phyloP scores from a whole-genome alignment of 139 green algal genomes.

The Coccomyxa sp. region DNA sequence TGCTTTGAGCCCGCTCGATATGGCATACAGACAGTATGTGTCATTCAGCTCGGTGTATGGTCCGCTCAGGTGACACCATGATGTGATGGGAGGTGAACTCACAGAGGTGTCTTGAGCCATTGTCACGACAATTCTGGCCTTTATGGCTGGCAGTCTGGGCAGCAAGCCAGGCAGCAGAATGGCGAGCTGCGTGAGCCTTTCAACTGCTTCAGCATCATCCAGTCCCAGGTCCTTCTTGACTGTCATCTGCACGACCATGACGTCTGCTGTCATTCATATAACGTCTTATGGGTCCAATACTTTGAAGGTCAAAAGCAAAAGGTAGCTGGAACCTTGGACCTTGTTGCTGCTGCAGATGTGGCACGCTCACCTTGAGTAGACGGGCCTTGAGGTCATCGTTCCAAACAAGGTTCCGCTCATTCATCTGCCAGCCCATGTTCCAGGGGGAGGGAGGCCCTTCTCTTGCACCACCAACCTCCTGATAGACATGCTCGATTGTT shows the following conservation, averaged over 20 bases:
- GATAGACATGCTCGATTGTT: neutral
- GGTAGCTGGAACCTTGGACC: too few species aligned
- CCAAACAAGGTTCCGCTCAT: conserved; percentile 64
- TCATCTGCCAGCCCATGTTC: conserved; percentile 57
- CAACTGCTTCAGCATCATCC: neutral
- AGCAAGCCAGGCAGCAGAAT: neutral
- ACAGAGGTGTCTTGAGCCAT: neutral
- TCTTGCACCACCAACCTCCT: neutral
- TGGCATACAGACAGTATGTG: too few species aligned
- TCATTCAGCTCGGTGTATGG: too few species aligned
- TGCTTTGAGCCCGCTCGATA: too few species aligned
- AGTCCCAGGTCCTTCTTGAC: neutral
- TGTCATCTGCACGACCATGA: too few species aligned
- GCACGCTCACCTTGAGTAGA: conserved; percentile 58
- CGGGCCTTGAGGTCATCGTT: conserved; percentile 62
- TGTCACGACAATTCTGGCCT: neutral
- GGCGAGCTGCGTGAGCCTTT: neutral
- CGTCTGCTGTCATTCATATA: too few species aligned
- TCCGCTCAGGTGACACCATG: too few species aligned
- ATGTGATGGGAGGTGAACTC: neutral
- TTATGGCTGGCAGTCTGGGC: neutral
- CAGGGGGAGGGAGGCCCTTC: conserved; percentile 18
- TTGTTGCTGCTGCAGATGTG: too few species aligned
- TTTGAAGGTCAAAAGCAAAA: too few species aligned
- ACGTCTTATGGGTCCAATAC: too few species aligned